Percentiles rank a stretch among this genome's conserved stretches.
Conservation (phyloP, 306 rosid genomes). For the Fragaria nilgerrensis region DNA sequence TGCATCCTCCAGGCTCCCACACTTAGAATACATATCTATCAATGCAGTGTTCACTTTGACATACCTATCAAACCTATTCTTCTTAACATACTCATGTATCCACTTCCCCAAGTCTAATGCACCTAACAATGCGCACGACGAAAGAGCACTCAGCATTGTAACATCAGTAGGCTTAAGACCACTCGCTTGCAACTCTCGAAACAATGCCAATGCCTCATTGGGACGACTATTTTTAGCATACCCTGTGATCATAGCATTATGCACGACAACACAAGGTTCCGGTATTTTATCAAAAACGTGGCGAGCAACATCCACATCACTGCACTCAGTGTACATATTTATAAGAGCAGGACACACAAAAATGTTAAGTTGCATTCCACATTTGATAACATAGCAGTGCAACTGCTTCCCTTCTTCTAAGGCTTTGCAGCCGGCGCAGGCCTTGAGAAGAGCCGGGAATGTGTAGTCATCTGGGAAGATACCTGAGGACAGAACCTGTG, state of each 20-base stretch:
- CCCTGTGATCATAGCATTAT: constrained; percentile 65
- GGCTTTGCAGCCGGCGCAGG: constrained; percentile 65
- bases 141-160: constrained; percentile 70
- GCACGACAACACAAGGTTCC: constrained; percentile 64
- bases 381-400: constrained; percentile 65
- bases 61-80: constrained; percentile 53
- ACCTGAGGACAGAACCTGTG: constrained; percentile 32
- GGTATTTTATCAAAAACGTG: constrained; percentile 60
- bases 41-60: constrained; percentile 86
- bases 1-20: constrained; percentile 74
- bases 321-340: constrained; percentile 60
- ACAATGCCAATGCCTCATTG: constrained; percentile 76
- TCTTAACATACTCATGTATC: constrained; percentile 81
- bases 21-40: constrained; percentile 79
- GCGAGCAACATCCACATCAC: constrained; percentile 53
- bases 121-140: constrained; percentile 69
- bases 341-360: constrained; percentile 71
- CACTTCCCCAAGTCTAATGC: constrained; percentile 76
- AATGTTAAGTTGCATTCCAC: constrained; percentile 37
- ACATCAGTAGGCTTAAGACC: constrained; percentile 67
- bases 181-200: constrained; percentile 64
- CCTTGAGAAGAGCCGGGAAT: constrained; percentile 77
- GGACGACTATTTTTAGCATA: constrained; percentile 62
- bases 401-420: constrained; percentile 64
- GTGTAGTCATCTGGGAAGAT: constrained; percentile 72